Percentiles rank a stretch among this genome's conserved stretches.
Evolutionary conservation across 257 asterid genomes (phyloP).

Genomic region (Ballota nigra): DNA sequence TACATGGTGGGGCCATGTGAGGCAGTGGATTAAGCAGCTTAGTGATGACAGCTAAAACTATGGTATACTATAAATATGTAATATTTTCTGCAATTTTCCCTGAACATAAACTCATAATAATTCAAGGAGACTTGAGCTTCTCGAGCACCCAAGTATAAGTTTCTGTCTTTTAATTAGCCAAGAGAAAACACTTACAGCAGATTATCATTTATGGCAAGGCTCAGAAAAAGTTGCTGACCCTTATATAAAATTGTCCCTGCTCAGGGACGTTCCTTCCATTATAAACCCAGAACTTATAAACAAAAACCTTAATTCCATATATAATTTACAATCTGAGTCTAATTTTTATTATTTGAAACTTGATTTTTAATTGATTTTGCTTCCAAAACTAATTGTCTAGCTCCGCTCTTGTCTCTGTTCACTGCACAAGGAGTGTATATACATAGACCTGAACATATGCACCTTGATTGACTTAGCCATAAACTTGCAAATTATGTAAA

Average conservation of each 20-base stretch:
- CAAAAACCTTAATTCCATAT: background rate
- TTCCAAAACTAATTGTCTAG: background rate
- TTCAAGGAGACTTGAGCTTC: background rate
- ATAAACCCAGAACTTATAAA: too few relatives aligned
- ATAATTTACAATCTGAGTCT: background rate
- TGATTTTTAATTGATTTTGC: background rate
- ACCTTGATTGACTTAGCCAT: background rate
- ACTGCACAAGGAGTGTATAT: background rate
- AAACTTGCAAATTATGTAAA: background rate
- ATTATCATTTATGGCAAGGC: background rate
- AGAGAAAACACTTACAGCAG: too few relatives aligned
- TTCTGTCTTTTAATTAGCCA: background rate
- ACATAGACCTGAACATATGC: background rate
- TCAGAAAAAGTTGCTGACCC: too few relatives aligned
- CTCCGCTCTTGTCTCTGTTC: background rate
- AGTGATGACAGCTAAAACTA: background rate
- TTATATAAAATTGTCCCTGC: too few relatives aligned
- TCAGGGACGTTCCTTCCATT: background rate
- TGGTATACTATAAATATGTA: background rate
- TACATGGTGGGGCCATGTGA: background rate
- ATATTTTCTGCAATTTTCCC: background rate
- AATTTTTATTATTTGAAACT: background rate
- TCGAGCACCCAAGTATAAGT: background rate
- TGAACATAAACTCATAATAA: background rate
- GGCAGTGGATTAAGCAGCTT: background rate